Evolutionary conservation across 352 stramenopile species (phyloP), one percentile per base, ranked within the genome.

Genomic region (Phytophthora nicotianae): DNA sequence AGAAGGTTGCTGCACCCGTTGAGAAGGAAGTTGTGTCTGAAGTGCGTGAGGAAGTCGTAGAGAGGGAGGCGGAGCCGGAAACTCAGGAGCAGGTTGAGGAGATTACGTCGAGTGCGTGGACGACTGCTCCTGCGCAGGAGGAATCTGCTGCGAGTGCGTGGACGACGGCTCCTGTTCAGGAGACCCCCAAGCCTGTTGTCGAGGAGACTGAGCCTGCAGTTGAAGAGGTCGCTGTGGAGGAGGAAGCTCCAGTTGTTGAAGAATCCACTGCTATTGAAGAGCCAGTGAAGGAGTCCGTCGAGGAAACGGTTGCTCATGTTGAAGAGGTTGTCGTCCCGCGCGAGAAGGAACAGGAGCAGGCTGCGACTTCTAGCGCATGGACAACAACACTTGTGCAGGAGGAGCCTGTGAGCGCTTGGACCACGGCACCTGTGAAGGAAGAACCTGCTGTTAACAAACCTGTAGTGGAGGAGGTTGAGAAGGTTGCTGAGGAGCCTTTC

Each of bases 331-430:
- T 46, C 14, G 38, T 46, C 23, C 27, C 33, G 20, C 32, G 48
- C 33, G 53, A 65, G 23, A 49, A 65, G 14, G 40, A 74, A 21
- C 50, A 68, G 37, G 58, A 11, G 21, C 26, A 26, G 17, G 35
- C 19, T 21, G 57, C 33, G 21, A 19, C 50, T 13, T 66, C 64
- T 17, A 61, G 60, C 11, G 38, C 42, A 0, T 61, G 52, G 66
- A 65, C 32, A 5, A 69, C 53, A 38, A 27, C 27, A 19, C 43
- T 24, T 13, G 58, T 57, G 48, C 32, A 65, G 6, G 55, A 69
- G 7, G 50, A 53, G 8, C 23, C 42, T n/a, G 52, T 60, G 13
- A 69, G 49, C 21, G 65, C 75, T 24, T 88, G 77, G 80, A 88
- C 77, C 48, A 49, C 67, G 8, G 17, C 65, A 8, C 67, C 73